Percentiles rank a stretch among this genome's conserved stretches.
phyloP scores from a whole-genome alignment of 2,329 filamentous ascomycete genomes.

The Chaetomiaceae sp. region DNA sequence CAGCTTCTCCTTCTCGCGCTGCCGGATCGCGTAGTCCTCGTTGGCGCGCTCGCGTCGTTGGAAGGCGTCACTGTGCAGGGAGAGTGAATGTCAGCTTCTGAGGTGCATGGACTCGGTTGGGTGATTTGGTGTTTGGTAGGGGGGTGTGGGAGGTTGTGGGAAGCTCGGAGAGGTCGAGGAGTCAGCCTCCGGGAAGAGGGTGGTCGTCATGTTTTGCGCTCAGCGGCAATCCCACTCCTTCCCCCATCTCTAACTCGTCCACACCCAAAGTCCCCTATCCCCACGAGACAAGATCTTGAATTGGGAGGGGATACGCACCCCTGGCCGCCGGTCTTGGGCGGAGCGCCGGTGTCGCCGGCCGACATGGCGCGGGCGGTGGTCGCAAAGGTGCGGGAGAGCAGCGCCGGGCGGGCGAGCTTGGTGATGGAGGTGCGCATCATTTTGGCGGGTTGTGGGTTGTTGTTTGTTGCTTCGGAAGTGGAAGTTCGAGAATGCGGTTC shows the following conservation, averaged over 20 bases:
- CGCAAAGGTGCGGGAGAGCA: conserved; percentile 55
- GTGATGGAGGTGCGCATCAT: conserved; percentile 67
- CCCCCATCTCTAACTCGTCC: background rate
- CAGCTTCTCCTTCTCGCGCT: conserved; percentile 91
- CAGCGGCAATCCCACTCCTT: no score
- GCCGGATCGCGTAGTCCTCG: conserved; percentile 79
- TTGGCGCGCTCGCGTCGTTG: conserved; percentile 82
- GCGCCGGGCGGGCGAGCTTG: conserved; percentile 50
- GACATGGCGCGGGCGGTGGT: conserved; percentile 59
- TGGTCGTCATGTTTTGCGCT: no score
- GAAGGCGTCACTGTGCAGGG: conserved; percentile 71
- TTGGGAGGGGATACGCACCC: conserved; percentile 41
- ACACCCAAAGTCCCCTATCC: background rate
- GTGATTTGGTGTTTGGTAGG: background rate
- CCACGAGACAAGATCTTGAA: background rate
- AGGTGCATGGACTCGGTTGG: background rate
- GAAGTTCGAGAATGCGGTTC: background rate
- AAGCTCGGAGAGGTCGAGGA: background rate
- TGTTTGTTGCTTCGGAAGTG: conserved; percentile 2
- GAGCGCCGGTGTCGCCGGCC: conserved; percentile 66
- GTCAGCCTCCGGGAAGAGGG: background rate
- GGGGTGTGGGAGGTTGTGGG: background rate
- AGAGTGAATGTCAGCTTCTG: conserved; percentile 11
- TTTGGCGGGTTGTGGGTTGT: conserved; percentile 27
- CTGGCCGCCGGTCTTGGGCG: conserved; percentile 48